A percentile compares a stretch with the other conserved stretches of the same genome.
Conservation (phyloP, 1,139 yeast genomes). For the Candida mesenterica region DNA sequence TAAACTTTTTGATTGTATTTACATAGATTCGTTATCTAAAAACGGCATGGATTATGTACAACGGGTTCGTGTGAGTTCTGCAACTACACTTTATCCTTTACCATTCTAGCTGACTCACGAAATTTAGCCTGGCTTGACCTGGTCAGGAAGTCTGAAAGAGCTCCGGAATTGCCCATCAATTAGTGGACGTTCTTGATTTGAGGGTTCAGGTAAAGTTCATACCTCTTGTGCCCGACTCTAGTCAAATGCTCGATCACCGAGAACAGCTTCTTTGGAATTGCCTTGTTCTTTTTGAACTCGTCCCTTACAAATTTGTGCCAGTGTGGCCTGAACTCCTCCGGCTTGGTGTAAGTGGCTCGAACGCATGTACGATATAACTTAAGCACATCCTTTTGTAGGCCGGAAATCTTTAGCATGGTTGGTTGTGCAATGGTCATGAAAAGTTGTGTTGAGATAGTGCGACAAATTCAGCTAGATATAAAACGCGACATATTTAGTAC, state of each 20-base stretch:
- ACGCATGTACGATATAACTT: slow-evolving; percentile 60
- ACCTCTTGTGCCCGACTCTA: slow-evolving; percentile 69
- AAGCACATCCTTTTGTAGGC: slow-evolving; percentile 63
- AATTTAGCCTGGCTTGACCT: no score
- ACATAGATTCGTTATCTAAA: no score
- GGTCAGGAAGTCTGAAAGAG: neutral
- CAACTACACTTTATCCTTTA: no score
- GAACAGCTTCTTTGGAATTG: slow-evolving; percentile 74
- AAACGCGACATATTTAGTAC: no score
- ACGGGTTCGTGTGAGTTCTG: no score
- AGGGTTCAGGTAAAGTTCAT: slow-evolving; percentile 70
- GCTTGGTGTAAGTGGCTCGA: slow-evolving; percentile 56
- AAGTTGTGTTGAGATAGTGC: neutral
- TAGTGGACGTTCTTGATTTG: slow-evolving; percentile 62
- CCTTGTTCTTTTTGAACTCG: slow-evolving; percentile 63
- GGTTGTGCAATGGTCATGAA: neutral
- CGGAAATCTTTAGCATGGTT: slow-evolving; percentile 48
- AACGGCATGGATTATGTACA: no score
- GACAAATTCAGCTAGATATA: neutral
- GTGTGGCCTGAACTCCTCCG: slow-evolving; percentile 40
- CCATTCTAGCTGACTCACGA: no score
- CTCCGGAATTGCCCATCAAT: neutral
- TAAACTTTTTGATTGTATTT: no score
- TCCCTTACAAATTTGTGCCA: slow-evolving; percentile 48
- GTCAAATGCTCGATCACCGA: slow-evolving; percentile 83